phyloP scores from a whole-genome alignment of 768 basidiomycete species.

The Boletus rufocinnamomeus region DNA sequence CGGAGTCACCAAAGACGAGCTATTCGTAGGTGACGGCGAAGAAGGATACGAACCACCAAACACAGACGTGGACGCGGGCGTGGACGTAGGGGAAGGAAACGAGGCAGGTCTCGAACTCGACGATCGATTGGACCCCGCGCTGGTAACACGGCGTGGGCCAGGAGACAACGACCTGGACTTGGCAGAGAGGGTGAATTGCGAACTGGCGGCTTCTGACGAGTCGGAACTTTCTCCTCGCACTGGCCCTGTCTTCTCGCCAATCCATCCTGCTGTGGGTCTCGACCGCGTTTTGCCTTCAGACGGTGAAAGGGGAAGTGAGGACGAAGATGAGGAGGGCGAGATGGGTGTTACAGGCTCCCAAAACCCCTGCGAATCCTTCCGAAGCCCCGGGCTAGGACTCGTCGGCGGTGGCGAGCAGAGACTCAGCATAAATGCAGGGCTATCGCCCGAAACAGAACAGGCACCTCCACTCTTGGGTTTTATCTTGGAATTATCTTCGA shows the following conservation, averaged over 20 bases:
- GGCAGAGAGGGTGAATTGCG: conserved; percentile 1
- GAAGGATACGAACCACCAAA: conserved; percentile 12
- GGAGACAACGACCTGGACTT: conserved; percentile 25
- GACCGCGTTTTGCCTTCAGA: conserved; percentile 9
- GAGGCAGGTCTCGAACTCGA: conserved; percentile 9
- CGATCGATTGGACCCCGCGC: conserved; percentile 12
- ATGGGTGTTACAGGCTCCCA: conserved; percentile 24
- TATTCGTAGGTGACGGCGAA: conserved; percentile 8
- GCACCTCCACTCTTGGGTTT: neutral
- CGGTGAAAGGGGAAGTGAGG: conserved; percentile 19
- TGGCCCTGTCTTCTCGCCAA: conserved; percentile 1
- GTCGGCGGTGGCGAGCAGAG: conserved; percentile 13
- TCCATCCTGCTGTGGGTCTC: neutral
- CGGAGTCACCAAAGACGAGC: neutral
- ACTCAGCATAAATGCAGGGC: conserved; percentile 7
- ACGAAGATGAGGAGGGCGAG: conserved; percentile 24
- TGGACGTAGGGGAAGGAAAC: conserved; percentile 12
- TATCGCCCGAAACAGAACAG: conserved; percentile 3
- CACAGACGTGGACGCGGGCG: conserved; percentile 10
- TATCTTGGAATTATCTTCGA: conserved; percentile 5
- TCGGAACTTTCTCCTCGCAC: neutral
- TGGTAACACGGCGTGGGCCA: conserved; percentile 1
- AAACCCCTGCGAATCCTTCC: conserved; percentile 32
- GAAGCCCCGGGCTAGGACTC: conserved; percentile 14
- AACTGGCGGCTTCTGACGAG: conserved; percentile 1